phyloP scores from a whole-genome alignment of 2,329 filamentous ascomycete species.

The Alternaria novae-zelandiae region DNA sequence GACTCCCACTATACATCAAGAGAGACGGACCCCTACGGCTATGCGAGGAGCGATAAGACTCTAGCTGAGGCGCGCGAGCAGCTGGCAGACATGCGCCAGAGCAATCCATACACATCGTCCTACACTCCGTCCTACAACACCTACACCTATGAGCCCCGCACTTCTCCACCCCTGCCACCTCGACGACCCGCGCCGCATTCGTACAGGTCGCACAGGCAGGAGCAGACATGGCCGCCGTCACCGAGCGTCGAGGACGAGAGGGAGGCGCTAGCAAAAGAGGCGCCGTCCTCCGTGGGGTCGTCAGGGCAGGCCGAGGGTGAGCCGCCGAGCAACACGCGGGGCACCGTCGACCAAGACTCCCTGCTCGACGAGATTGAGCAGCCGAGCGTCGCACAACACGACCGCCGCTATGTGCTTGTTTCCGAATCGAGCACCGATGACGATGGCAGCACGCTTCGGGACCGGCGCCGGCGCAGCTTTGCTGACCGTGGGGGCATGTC shows the following conservation, averaged over 20 bases:
- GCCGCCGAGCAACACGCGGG: slow-evolving; percentile 67
- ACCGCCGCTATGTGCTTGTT: slow-evolving; percentile 70
- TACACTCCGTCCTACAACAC: slow-evolving; percentile 40
- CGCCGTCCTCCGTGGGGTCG: slow-evolving; percentile 47
- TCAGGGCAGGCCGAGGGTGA: slow-evolving; percentile 50
- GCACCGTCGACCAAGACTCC: slow-evolving; percentile 71
- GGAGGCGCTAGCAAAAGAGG: slow-evolving; percentile 67
- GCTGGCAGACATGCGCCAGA: slow-evolving; percentile 33
- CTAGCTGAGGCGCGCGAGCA: slow-evolving; percentile 24
- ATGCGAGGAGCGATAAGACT: slow-evolving; percentile 22
- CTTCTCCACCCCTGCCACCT: slow-evolving; percentile 26
- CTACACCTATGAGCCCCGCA: slow-evolving; percentile 42
- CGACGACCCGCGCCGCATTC: slow-evolving; percentile 22
- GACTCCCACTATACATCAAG: slow-evolving; percentile 35
- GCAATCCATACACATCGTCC: slow-evolving; percentile 24
- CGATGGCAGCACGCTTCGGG: slow-evolving; percentile 7
- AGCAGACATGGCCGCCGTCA: slow-evolving; percentile 60
- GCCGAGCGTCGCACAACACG: slow-evolving; percentile 46
- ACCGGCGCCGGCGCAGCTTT: slow-evolving; percentile 39
- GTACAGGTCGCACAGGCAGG: slow-evolving; percentile 26
- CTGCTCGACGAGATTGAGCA: slow-evolving; percentile 67
- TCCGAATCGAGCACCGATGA: slow-evolving; percentile 34
- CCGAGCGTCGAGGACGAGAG: slow-evolving; percentile 74
- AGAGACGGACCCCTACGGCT: slow-evolving; percentile 31
- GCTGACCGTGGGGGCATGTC: slow-evolving; percentile 44